Evolutionary conservation across 2,329 filamentous ascomycete genomes (phyloP).

Genomic region (Neonectria neomacrospora): DNA sequence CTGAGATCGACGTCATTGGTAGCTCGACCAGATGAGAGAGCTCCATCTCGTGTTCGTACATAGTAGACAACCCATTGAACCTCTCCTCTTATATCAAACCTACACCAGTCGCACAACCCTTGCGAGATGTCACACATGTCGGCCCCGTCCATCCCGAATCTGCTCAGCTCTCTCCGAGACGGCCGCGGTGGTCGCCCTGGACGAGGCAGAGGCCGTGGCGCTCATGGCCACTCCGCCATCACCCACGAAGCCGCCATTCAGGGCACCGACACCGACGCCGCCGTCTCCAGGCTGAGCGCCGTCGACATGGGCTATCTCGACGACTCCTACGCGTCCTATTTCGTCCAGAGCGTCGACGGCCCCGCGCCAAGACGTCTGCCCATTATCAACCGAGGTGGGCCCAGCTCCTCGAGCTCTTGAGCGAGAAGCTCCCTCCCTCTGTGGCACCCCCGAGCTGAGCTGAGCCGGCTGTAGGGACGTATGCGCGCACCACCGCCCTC

Average conservation of each 20-base stretch:
- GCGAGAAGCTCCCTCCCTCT: conserved; percentile 5
- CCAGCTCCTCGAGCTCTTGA: background rate
- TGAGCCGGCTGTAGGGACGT: conserved; percentile 75
- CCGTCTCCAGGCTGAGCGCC: conserved; percentile 87
- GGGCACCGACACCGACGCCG: conserved; percentile 91
- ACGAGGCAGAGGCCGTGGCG: conserved; percentile 45
- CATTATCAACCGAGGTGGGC: conserved; percentile 90
- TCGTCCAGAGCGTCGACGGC: conserved; percentile 65
- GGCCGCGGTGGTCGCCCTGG: conserved; percentile 51
- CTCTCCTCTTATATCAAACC: conserved; percentile 18
- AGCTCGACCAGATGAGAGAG: conserved; percentile 8
- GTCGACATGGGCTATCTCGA: conserved; percentile 86
- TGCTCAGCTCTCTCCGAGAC: conserved; percentile 64
- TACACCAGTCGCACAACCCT: conserved; percentile 10
- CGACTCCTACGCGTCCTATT: conserved; percentile 80
- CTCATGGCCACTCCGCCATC: conserved; percentile 45
- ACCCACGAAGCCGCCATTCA: conserved; percentile 81
- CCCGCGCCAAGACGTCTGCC: conserved; percentile 75
- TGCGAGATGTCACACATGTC: conserved; percentile 63
- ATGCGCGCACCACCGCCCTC: conserved; percentile 85
- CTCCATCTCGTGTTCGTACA: background rate
- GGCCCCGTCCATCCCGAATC: conserved; percentile 80
- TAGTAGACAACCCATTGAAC: background rate
- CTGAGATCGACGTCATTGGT: conserved; percentile 27
- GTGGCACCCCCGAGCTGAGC: conserved; percentile 23